Conservation (phyloP, 2,329 filamentous ascomycete genomes). For the Apiospora arundinis region DNA sequence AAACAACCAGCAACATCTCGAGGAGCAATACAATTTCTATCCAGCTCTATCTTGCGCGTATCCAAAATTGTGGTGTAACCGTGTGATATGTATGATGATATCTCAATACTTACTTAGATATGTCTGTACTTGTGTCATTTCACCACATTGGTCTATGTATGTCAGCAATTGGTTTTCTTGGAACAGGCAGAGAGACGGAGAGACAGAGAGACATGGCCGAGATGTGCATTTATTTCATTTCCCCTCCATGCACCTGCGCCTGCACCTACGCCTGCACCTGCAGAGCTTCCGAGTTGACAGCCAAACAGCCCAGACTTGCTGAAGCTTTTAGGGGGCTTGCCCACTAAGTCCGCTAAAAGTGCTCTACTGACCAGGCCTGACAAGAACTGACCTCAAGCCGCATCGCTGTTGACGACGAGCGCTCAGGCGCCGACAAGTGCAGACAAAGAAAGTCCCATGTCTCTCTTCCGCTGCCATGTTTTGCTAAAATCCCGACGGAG, state of each 20-base stretch:
- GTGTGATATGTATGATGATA: not conserved
- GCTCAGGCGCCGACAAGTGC: not conserved
- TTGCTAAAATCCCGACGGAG: not conserved
- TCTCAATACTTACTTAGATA: not conserved
- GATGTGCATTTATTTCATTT: not conserved
- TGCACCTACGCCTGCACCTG: not conserved
- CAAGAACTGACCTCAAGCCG: not conserved
- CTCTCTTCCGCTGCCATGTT: not conserved
- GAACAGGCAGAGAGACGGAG: not conserved
- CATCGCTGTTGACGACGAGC: not conserved
- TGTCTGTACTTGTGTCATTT: not conserved
- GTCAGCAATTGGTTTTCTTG: not conserved
- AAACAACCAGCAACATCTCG: too few species aligned
- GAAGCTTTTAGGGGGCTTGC: slow-evolving; percentile 10
- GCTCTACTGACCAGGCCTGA: not conserved
- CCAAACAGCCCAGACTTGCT: not conserved
- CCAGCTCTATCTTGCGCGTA: too few species aligned
- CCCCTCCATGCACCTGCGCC: not conserved
- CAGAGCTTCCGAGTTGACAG: not conserved
- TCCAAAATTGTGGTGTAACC: too few species aligned
- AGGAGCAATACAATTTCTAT: too few species aligned
- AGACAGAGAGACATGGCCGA: not conserved
- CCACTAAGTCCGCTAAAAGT: not conserved
- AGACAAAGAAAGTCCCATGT: not conserved
- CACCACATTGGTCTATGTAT: not conserved